Evolutionary conservation across 192 early-diverging fungal genomes (phyloP).

Genomic region (Rhizophagus clarus): DNA sequence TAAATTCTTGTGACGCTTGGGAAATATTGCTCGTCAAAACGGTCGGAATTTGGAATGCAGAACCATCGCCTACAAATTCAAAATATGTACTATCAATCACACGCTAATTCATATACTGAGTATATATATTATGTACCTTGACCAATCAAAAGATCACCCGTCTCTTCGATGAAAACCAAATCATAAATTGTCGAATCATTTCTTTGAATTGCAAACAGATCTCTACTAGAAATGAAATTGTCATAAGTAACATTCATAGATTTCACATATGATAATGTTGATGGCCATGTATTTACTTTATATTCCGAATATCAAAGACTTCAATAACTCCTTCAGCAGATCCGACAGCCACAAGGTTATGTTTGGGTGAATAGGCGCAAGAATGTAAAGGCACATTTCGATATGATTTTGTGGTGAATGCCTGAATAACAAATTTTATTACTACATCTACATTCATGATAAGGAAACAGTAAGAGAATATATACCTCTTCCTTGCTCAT

Average conservation of each 20-base stretch:
- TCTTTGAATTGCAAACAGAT: conserved; percentile 11
- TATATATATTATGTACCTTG: background rate
- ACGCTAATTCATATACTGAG: background rate
- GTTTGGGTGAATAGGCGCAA: conserved; percentile 42
- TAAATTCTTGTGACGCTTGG: conserved; percentile 12
- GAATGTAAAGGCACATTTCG: conserved; percentile 36
- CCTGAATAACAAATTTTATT: conserved; percentile 24
- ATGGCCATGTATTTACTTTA: conserved; percentile 35
- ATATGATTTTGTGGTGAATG: conserved; percentile 42
- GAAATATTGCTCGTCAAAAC: background rate
- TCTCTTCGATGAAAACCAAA: background rate
- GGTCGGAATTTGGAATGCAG: background rate
- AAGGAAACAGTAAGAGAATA: background rate
- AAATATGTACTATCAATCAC: background rate
- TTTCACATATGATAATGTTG: background rate
- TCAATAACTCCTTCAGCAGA: conserved; percentile 50
- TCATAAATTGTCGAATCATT: conserved; percentile 8
- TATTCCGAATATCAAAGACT: conserved; percentile 45
- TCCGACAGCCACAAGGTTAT: conserved; percentile 41
- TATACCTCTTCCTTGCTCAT: conserved; percentile 52
- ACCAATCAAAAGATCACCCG: background rate
- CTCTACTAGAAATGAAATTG: background rate
- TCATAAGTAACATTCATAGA: background rate
- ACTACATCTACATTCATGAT: background rate
- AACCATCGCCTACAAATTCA: conserved; percentile 6